Evolutionary conservation across 306 rosid genomes (phyloP).

Genomic region (Glycine latifolia): DNA sequence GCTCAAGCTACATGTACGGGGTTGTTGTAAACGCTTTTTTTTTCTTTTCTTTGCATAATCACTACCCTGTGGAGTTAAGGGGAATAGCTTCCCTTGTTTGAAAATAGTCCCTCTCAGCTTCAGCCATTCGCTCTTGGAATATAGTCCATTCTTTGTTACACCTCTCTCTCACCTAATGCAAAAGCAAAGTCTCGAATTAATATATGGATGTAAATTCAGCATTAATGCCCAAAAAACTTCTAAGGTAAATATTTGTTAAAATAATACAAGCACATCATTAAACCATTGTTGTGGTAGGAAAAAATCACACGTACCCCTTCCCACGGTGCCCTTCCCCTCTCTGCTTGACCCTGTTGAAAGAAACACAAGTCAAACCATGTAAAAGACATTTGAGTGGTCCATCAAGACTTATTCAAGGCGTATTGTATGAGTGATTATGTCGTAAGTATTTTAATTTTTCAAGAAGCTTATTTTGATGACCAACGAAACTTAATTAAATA

Average conservation of each 20-base stretch:
- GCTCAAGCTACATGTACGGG: background rate
- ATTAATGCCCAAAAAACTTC: background rate
- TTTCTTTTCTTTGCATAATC: background rate
- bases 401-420: too few relatives aligned
- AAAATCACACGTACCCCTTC: slow-evolving; percentile 71
- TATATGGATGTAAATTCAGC: background rate
- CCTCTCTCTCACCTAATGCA: slow-evolving; percentile 79
- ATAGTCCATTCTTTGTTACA: slow-evolving; percentile 77
- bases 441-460: background rate
- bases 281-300: background rate
- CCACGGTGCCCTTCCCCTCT: slow-evolving; percentile 71
- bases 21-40: background rate
- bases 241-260: background rate
- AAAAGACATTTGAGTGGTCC: too few relatives aligned
- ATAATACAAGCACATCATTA: background rate
- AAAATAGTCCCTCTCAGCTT: slow-evolving; percentile 70
- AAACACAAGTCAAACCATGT: background rate
- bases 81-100: slow-evolving; percentile 46
- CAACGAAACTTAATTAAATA: background rate
- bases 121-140: slow-evolving; percentile 69
- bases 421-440: background rate
- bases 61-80: slow-evolving; percentile 48
- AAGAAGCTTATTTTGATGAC: background rate
- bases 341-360: slow-evolving; percentile 66
- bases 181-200: background rate